Evolutionary conservation across 352 stramenopile species (phyloP), one percentile per base, ranked within the genome.

Genomic region (Pythium phragmiticola): DNA sequence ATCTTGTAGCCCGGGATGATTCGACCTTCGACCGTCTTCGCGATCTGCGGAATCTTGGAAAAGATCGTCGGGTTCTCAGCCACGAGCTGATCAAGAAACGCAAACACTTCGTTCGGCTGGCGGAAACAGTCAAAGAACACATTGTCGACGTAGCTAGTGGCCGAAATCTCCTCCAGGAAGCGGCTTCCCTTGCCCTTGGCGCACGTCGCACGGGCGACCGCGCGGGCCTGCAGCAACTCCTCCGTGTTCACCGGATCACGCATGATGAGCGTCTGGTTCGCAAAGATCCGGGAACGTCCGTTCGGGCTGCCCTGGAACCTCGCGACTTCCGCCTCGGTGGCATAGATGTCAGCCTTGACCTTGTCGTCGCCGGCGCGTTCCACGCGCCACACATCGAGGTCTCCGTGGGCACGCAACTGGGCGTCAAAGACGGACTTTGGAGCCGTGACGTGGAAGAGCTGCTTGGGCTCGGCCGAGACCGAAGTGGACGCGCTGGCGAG

Each of bases 51-150:
- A 23, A 73, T 73, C 62, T 77, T 77, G 58, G 62, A 66, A 39
- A 77, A 56, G 28, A 73, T 19, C 19, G 37, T 54, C 13, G 66
- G 46, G 60, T 77, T 77, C 60, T 73, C 57, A 17, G 39, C 26
- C 13, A 72, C 66, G 26, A 76, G 60, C 55, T 65, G 56, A 47
- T 70, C 63, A 12, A 74, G 36, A 47, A 76, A 76, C 16, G 41
- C 46, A 36, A 63, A 64, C 33, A 76, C 68, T 39, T 76, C 65
- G 30, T 61, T 64, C 0, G 49, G 41, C 55, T 63, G 61, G 28
- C 70, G 70, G 54, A 68, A 76, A 57, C 70, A 76, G 63, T 76
- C 65, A 49, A 76, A 76, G 63, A 74, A 76, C 0, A 57, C 66
- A 53, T 69, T 76, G 37, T 69, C 56, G 7, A 53, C 48, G 63